Percentiles rank a stretch among this genome's conserved stretches.
These are phyloP conservation scores for Polygonum maritimum DNA, from an alignment of 148 eudicot genomes.

Conservation along the genomic window DNA sequence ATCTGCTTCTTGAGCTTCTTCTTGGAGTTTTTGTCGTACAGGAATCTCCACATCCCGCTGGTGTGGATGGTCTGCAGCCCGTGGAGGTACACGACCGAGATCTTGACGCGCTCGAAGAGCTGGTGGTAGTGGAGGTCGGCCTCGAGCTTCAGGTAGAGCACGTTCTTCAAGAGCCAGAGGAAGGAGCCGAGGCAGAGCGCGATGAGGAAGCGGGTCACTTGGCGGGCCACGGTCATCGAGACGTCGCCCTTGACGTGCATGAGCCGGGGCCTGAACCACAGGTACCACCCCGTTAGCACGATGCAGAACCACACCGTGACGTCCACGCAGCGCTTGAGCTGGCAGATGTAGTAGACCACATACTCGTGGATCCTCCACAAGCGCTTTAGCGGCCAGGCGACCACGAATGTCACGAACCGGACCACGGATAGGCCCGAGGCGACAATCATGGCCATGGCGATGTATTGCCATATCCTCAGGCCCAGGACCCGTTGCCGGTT, in stretches of 20 bases:
- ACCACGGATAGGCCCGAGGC: background rate
- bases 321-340: background rate
- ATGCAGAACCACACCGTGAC: slow-evolving; percentile 5
- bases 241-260: slow-evolving; percentile 4
- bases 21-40: background rate
- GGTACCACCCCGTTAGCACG: background rate
- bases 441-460: background rate
- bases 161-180: slow-evolving; percentile 4
- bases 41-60: background rate
- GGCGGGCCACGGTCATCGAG: background rate
- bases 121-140: slow-evolving; percentile 9
- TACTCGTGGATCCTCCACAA: slow-evolving; percentile 7
- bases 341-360: background rate
- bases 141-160: slow-evolving; percentile 7
- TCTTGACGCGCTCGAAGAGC: background rate
- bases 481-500: background rate
- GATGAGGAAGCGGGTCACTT: slow-evolving; percentile 1
- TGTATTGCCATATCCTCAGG: background rate
- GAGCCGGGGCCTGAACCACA: slow-evolving; percentile 3
- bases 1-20: no score
- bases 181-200: background rate
- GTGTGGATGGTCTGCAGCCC: background rate
- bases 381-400: background rate
- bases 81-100: background rate
- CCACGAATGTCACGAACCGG: background rate